These are phyloP conservation scores for Parasitella parasitica DNA, from an alignment of 371 early-diverging fungal genomes.

Conservation along the genomic window DNA sequence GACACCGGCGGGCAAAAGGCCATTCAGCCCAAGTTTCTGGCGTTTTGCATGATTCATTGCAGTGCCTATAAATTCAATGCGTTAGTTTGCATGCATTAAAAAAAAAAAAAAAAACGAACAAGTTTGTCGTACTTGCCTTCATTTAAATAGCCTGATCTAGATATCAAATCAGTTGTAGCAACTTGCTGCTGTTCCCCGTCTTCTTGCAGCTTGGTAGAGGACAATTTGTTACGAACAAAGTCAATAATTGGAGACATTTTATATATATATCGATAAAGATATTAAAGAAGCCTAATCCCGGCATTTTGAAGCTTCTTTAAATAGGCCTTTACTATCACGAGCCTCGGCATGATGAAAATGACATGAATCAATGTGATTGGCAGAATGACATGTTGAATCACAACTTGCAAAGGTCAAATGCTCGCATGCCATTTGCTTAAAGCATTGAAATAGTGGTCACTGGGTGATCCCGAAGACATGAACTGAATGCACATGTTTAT, in stretches of 20 bases:
- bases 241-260: constrained; percentile 7
- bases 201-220: background rate
- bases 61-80: constrained; percentile 5
- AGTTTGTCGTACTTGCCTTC: constrained; percentile 5
- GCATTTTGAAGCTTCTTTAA: background rate
- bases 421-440: constrained; percentile 17
- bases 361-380: constrained; percentile 19
- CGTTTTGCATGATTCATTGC: constrained; percentile 13
- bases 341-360: constrained; percentile 20
- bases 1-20: constrained; percentile 69
- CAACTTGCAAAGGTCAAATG: constrained; percentile 9
- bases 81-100: background rate
- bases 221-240: constrained; percentile 6
- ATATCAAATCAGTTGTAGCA: background rate
- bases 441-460: constrained; percentile 10
- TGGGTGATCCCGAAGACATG: background rate
- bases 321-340: constrained; percentile 14
- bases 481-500: constrained; percentile 23
- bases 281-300: background rate
- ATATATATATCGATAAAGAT: background rate
- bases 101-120: too few species aligned
- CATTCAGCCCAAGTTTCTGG: constrained; percentile 54
- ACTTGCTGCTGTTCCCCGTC: background rate
- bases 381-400: constrained; percentile 18
- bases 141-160: constrained; percentile 22